Evolutionary conservation across 148 eudicot genomes (phyloP).

Genomic region (Arctostaphylos glauca): DNA sequence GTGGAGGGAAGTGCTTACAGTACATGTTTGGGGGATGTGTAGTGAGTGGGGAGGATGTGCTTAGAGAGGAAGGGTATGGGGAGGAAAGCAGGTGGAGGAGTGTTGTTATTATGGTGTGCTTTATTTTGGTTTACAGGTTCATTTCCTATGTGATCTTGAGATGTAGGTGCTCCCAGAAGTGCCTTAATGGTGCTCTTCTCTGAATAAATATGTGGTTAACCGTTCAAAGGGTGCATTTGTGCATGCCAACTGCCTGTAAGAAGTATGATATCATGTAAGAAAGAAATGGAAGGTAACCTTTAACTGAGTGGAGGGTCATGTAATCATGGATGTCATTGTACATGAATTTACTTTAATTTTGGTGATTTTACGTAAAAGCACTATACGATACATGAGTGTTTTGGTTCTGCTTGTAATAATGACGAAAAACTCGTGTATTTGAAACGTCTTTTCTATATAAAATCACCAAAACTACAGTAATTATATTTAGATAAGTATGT

Average conservation of each 20-base stretch:
- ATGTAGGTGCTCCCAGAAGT: conserved; percentile 66
- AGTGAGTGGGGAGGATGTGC: conserved; percentile 70
- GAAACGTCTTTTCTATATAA: too few species aligned
- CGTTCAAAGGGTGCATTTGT: not conserved
- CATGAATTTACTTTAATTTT: not conserved
- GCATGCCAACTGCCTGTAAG: not conserved
- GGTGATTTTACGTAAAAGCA: not conserved
- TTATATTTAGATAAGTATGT: too few species aligned
- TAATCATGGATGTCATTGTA: not conserved
- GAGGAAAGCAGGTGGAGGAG: conserved; percentile 78
- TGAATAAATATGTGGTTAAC: conserved; percentile 31
- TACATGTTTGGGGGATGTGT: conserved; percentile 66
- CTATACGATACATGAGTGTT: too few species aligned
- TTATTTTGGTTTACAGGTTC: conserved; percentile 82
- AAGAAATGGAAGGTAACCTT: not conserved
- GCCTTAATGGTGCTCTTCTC: conserved; percentile 40
- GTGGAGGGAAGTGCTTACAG: conserved; percentile 59
- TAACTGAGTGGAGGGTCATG: not conserved
- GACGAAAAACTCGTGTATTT: too few species aligned
- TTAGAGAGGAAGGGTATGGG: conserved; percentile 73
- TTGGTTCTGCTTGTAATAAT: too few species aligned
- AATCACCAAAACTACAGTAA: too few species aligned
- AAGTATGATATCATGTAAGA: too few species aligned
- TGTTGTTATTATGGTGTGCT: conserved; percentile 68
- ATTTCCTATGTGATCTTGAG: conserved; percentile 79